Evolutionary conservation across 225 moss, liverwort and hornwort genomes (phyloP), one percentile per base, ranked within the genome.

Genomic region (Polytrichum formosum): DNA sequence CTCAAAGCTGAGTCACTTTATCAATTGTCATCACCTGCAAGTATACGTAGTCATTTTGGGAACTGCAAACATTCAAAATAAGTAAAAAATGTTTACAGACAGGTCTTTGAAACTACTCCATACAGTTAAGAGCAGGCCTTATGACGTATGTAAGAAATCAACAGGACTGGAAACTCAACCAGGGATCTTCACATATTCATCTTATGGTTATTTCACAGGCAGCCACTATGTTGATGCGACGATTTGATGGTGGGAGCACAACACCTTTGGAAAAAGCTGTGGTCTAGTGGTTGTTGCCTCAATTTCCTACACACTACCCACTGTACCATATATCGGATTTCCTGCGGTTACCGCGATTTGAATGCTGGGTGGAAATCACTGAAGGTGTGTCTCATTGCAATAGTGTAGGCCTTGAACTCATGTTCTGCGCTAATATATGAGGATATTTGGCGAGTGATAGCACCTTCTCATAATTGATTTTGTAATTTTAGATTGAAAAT

Each of bases 161-260:
- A 1, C 23, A 23, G 26, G 25, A 62, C 25, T 16, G 13, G 62
- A 62, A 16, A 20, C 21, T 20, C 21, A 9, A 58, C n/a, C 7
- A 26, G 62, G 25, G 62, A 27, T 5, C 62, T 63, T 59, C 21
- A 23, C 17, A 23, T 63, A 17, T 63, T 22, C 26, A 26, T 13
- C 5, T 16, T 63, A 16, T 63, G 23, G 26, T 63, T 16, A 23
- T 63, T 63, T 63, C 62, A 55, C 67, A 67, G 67, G 54, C 67
- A 67, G 28, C 27, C 17, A 53, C 27, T 20, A 17, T 67, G 67
- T 67, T 67, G 55, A 16, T 27, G 53, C 67, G 54, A 8, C 67
- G 67, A 17, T 27, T 25, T 17, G 53, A 17, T 6, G 26, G 54
- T 10, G 27, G 54, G 53, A 27, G 54, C 23, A 54, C 54, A 28